Conservation (phyloP, 2,329 filamentous ascomycete genomes). For the Apiospora pterosperma region DNA sequence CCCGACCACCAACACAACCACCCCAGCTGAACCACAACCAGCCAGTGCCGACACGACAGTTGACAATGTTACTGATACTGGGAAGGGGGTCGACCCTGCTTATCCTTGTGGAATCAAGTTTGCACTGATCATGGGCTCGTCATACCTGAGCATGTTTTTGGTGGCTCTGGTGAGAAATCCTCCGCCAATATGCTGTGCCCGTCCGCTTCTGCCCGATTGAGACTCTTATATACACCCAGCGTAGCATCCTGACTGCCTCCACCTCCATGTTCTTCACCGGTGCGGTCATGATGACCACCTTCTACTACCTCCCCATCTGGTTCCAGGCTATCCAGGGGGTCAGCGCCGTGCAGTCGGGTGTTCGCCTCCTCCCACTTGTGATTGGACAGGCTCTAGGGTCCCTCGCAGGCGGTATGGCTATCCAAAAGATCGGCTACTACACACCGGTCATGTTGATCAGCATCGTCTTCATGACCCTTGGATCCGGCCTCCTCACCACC, state of each 20-base stretch:
- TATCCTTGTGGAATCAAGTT: no score
- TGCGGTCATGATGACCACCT: constrained; percentile 28
- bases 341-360: constrained; percentile 37
- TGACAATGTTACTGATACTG: no score
- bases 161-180: no score
- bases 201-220: no score
- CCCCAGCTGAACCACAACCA: no score
- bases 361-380: constrained; percentile 38
- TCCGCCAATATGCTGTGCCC: no score
- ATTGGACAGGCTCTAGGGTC: constrained; percentile 36
- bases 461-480: constrained; percentile 31
- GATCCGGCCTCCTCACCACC: constrained; percentile 39
- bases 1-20: no score
- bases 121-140: no score
- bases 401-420: constrained; percentile 33
- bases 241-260: constrained; percentile 33
- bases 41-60: no score
- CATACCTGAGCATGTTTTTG: no score
- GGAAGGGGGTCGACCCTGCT: no score
- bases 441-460: constrained; percentile 39
- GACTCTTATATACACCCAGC: no score
- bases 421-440: constrained; percentile 39
- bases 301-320: constrained; percentile 48
- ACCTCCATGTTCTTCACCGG: constrained; percentile 29
- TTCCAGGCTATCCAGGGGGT: constrained; percentile 43